Evolutionary conservation across 106 monocot genomes (phyloP), one percentile per base, ranked within the genome.

Genomic region (Gastrodia elata): DNA sequence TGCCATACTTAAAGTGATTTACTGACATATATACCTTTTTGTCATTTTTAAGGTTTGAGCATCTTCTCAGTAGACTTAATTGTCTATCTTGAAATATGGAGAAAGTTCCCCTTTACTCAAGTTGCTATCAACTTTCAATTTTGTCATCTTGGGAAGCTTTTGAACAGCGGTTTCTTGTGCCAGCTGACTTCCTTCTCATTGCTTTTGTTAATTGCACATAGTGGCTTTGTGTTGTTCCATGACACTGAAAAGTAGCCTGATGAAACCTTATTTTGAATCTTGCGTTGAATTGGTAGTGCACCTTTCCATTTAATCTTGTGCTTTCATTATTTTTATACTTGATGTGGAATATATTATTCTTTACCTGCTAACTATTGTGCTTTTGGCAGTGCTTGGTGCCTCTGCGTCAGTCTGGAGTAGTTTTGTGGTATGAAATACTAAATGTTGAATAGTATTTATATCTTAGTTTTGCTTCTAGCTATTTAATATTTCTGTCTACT

Each of bases 181-280:
- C 46, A 48, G 78, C 83, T 57, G 81, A 83, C 72, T 90, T 82
- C 79, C 84, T 87, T 77, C 81, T 84, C 74, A 76, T 83, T 79
- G 87, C 88, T 25, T 93, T 89, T 87, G 85, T 91, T 72, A 93
- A 93, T 71, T 90, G 80, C 42, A 99, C 93, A 73, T 91, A 85
- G 83, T 59, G 68, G 41, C 56, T 64, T 40, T 57, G 58, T 59
- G 28, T 72, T 78, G 72, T 80, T 86, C 58, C 68, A 84, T 88
- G 88, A 87, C 68, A 74, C 46, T 55, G 78, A 74, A 73, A 61
- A 61, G 59, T 74, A 70, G 64, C 71, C 76, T 80, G 68, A 82
- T 93, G 86, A 80, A 67, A 67, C 38, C 71, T 61, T 70, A 58
- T 79, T 68, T 72, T 83, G 77, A 85, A 80, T 74, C 72, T 73